Conservation (phyloP, 495 filamentous ascomycete species). For the Podospora appendiculata region DNA sequence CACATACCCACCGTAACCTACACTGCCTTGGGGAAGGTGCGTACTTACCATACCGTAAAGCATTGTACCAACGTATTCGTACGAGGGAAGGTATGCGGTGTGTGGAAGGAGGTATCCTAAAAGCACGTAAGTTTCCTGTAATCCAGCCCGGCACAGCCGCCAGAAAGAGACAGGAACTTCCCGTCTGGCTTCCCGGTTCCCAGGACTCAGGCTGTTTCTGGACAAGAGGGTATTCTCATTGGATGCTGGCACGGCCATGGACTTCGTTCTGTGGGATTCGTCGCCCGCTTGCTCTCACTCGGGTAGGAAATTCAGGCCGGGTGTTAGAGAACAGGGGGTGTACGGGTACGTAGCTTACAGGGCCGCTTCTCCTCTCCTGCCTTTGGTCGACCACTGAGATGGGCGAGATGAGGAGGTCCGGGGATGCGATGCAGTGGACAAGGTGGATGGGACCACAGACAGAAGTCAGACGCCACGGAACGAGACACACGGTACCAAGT, state of each 20-base stretch:
- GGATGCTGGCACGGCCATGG: slow-evolving; percentile 12
- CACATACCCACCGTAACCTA: no score
- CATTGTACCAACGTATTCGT: no score
- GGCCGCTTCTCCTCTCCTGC: slow-evolving; percentile 10
- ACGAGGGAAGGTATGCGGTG: no score
- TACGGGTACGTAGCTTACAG: slow-evolving; percentile 16
- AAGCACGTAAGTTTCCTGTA: no score
- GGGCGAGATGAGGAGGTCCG: slow-evolving; percentile 18
- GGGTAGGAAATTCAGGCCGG: slow-evolving; percentile 30
- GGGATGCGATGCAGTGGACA: slow-evolving; percentile 14
- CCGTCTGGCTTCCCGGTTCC: no score
- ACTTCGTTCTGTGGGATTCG: slow-evolving; percentile 21
- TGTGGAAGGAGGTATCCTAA: no score
- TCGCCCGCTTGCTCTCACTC: slow-evolving; percentile 7
- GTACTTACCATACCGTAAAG: no score
- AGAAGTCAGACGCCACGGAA: not conserved
- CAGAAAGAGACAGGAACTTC: no score
- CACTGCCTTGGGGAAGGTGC: no score
- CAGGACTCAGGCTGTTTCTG: no score
- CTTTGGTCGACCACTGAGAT: slow-evolving; percentile 19
- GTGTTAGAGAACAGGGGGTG: slow-evolving; percentile 24
- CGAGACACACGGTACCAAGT: slow-evolving; percentile 26
- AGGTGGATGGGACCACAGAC: slow-evolving; percentile 4
- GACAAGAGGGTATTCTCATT: no score
- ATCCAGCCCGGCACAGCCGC: no score